These are phyloP conservation scores for Fusarium nygamai DNA, from an alignment of 2,329 filamentous ascomycete genomes.

Conservation along the genomic window DNA sequence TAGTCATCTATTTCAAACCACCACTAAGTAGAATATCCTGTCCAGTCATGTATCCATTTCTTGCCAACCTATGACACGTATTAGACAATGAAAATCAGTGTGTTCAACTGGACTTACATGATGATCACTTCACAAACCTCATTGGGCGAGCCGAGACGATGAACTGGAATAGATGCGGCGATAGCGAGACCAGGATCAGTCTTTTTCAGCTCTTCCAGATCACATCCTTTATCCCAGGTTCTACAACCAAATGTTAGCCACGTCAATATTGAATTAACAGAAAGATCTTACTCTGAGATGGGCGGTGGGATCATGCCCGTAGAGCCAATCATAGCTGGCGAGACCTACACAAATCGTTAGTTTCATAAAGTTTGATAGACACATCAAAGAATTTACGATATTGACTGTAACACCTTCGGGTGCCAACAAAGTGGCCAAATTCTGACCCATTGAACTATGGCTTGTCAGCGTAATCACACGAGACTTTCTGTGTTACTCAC, in stretches of 20 bases:
- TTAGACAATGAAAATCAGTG: not conserved
- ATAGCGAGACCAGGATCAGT: constrained; percentile 49
- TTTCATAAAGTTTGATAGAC: not conserved
- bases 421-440: constrained; percentile 47
- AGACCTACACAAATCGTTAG: constrained; percentile 34
- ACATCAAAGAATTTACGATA: constrained; percentile 32
- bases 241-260: constrained; percentile 22
- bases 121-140: constrained; percentile 49
- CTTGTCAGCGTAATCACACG: not conserved
- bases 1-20: constrained; percentile 5
- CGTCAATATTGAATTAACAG: accelerated
- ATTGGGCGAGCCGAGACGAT: constrained; percentile 47
- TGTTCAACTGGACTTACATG: constrained; percentile 40
- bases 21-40: constrained; percentile 16
- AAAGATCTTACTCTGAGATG: constrained; percentile 38
- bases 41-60: constrained; percentile 20
- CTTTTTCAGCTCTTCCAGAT: constrained; percentile 44
- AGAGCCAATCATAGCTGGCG: constrained; percentile 50
- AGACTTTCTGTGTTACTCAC: not conserved
- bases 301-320: constrained; percentile 51
- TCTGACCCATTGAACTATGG: constrained; percentile 48
- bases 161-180: constrained; percentile 47
- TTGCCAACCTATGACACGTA: not conserved
- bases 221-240: constrained; percentile 44
- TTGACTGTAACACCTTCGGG: constrained; percentile 49